Evolutionary conservation across 306 rosid genomes (phyloP).

Genomic region (Malus asiatica): DNA sequence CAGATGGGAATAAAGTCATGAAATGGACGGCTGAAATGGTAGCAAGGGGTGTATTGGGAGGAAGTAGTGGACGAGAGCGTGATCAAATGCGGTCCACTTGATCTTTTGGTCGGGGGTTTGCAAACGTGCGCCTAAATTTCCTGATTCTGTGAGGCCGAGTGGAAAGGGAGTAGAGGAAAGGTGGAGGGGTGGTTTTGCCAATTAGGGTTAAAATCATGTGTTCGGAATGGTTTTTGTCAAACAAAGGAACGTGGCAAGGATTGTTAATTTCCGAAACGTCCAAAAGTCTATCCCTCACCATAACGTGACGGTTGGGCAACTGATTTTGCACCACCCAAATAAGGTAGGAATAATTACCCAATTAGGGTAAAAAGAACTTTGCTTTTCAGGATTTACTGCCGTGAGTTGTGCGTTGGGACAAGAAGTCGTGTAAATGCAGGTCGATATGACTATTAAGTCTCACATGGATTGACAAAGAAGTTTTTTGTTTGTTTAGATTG

Average conservation of each 20-base stretch:
- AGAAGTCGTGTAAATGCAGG: too few species aligned
- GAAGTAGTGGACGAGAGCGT: neutral
- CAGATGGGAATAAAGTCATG: too few species aligned
- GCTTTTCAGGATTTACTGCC: neutral
- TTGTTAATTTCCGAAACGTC: neutral
- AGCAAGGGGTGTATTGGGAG: neutral
- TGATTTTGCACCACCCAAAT: neutral
- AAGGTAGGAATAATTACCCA: neutral
- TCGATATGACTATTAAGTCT: too few species aligned
- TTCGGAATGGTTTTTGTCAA: neutral
- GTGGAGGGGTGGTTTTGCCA: neutral
- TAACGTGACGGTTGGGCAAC: neutral
- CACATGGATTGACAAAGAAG: too few species aligned
- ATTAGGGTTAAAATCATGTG: neutral
- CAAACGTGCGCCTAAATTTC: neutral
- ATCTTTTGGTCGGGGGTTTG: neutral
- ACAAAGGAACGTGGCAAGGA: neutral
- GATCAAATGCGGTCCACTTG: neutral
- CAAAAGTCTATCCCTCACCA: neutral
- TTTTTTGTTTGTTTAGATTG: too few species aligned
- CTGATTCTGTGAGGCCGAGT: neutral
- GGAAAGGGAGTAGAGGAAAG: neutral
- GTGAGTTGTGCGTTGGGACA: too few species aligned
- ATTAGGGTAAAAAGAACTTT: neutral
- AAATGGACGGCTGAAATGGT: neutral